Conservation (phyloP, 2,329 filamentous ascomycete species). For the Colletotrichum sp. region DNA sequence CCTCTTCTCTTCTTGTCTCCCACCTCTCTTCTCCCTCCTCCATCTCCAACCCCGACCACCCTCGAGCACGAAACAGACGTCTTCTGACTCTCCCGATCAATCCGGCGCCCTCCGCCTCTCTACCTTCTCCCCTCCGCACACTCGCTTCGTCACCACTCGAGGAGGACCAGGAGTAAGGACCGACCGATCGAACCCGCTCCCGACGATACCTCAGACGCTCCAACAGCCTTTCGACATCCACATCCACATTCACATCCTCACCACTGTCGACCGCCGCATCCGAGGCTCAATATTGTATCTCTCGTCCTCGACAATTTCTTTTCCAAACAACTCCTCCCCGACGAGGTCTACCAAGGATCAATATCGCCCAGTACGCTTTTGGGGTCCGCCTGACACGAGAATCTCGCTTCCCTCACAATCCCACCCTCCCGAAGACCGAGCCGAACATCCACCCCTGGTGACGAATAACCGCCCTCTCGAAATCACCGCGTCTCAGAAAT, state of each 20-base stretch:
- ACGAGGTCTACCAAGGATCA: neutral
- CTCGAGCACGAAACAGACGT: neutral
- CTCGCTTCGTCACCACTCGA: conserved; percentile 8
- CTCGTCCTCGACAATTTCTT: neutral
- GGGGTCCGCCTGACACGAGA: conserved; percentile 1
- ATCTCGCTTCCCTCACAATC: neutral
- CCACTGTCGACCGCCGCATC: neutral
- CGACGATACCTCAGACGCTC: neutral
- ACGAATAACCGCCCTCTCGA: neutral
- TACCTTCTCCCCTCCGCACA: neutral
- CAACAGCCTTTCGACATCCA: neutral
- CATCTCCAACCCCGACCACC: neutral
- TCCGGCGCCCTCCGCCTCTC: neutral
- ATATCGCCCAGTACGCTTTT: neutral
- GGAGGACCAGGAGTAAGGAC: neutral
- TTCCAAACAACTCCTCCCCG: neutral
- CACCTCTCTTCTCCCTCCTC: neutral
- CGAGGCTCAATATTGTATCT: neutral
- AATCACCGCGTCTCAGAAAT: neutral
- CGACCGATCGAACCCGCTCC: neutral
- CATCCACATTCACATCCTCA: neutral
- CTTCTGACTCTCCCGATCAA: neutral
- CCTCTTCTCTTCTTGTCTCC: neutral
- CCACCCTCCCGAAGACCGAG: neutral
- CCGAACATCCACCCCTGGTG: neutral